Percentiles rank a stretch among this genome's conserved stretches.
Conservation (phyloP, 2,329 filamentous ascomycete species). For the Aureobasidium melanogenum region DNA sequence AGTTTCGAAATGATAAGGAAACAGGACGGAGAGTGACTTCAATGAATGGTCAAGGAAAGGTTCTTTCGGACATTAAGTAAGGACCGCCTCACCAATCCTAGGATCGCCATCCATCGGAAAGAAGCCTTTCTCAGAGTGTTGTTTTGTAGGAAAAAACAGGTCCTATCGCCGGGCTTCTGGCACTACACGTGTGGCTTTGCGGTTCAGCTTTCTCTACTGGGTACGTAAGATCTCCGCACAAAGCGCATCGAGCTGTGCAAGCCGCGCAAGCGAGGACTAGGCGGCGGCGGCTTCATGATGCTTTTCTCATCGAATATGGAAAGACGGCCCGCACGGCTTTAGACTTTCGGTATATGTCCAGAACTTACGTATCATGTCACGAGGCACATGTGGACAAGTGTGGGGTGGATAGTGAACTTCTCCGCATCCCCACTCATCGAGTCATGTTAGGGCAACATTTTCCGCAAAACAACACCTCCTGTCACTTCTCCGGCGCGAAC, state of each 20-base stretch:
- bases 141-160: not conserved
- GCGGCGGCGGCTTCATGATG: not conserved
- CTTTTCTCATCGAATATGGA: not conserved
- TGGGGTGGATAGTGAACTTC: not conserved
- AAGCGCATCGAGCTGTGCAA: too few species aligned
- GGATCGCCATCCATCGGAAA: not conserved
- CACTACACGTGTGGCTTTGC: not conserved
- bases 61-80: not conserved
- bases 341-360: too few species aligned
- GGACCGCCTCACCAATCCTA: not conserved
- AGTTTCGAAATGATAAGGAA: not conserved
- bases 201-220: not conserved
- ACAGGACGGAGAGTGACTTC: too few species aligned
- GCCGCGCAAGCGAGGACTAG: not conserved
- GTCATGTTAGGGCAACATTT: not conserved
- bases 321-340: not conserved
- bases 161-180: not conserved
- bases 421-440: not conserved
- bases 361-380: not conserved
- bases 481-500: not conserved
- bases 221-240: too few species aligned
- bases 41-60: too few species aligned
- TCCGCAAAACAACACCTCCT: too few species aligned
- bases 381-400: not conserved
- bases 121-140: not conserved